Base-by-base conservation (phyloP, 495 filamentous ascomycete genomes). In the Delitschia confertaspora region DNA sequence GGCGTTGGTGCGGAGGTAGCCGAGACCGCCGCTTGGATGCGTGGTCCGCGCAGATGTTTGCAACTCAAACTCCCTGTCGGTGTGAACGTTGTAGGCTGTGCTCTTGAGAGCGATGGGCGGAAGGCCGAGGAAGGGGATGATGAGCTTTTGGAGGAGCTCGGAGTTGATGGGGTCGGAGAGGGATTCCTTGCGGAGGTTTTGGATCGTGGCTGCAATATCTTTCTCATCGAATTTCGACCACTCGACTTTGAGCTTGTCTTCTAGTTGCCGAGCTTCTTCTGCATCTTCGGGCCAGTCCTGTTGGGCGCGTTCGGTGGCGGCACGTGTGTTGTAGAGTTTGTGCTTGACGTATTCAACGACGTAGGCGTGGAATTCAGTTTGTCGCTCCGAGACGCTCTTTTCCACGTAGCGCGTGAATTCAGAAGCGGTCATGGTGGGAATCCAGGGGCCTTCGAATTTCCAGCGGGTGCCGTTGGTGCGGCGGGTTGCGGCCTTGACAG, bases 1-100 rank as follows among this genome's bases (percentile, higher is more conserved):
- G 17, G 79, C 70, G 24, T 72, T 62, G 11, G 84, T 82, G 42
- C 88, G 79, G 21, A 81, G 69, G 65, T 96, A 95, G 26, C 84
- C 82, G 13, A 96, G 65, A 47, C 91, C 91, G 2, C 80, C 93
- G 1, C 88, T 91, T 1, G 93, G 91, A 63, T 99, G 91, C 6
- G 89, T 96, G 40, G 73, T 35, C 26, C n/a, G 34, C 27, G 31
- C 37, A 32, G 27, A 42, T 36, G 20, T 21, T 39, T n/a, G 45
- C 21, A 57, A n/a, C n/a, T 58, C 16, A 30, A 45, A 36, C 32
- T 35, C 21, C 56, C 30, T n/a, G 17, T n/a, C 16, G 0, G 14
- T 27, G 26, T 13, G 6, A 18, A 26, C 20, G 11, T 22, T 8
- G 29, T 33, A 38, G 16, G 6, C 0, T 6, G 31, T 47, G 16